These are phyloP conservation scores for Ceratorhiza oryzae-sativae DNA, from an alignment of 1,284 basidiomycete genomes.

Conservation along the genomic window DNA sequence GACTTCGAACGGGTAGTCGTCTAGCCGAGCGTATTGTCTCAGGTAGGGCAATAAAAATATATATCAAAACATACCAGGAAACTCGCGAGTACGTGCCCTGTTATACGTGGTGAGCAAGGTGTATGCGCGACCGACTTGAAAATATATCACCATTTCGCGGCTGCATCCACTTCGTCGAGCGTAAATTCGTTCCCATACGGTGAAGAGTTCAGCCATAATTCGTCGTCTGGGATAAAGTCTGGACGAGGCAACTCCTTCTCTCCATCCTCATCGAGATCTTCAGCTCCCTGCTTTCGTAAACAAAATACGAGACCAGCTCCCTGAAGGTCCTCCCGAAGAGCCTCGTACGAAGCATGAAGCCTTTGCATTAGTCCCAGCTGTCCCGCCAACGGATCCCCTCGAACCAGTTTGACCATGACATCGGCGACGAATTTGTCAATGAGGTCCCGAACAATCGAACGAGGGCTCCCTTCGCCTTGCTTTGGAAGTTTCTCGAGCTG, in stretches of 20 bases:
- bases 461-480: slow-evolving; percentile 1
- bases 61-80: slow-evolving; percentile 1
- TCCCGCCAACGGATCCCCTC: slow-evolving; percentile 21
- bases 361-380: slow-evolving; percentile 4
- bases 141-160: slow-evolving; percentile 8
- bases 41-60: neutral
- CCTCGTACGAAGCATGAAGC: neutral
- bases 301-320: slow-evolving; percentile 7
- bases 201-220: slow-evolving; percentile 6
- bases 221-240: slow-evolving; percentile 18
- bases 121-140: neutral
- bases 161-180: slow-evolving; percentile 8
- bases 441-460: slow-evolving; percentile 17
- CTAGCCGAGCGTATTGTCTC: slow-evolving; percentile 42
- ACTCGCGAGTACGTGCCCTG: slow-evolving; percentile 33
- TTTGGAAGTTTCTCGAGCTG: slow-evolving; percentile 4
- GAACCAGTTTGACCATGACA: slow-evolving; percentile 23
- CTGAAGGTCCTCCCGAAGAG: slow-evolving; percentile 16
- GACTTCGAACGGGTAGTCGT: slow-evolving; percentile 68
- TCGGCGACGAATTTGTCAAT: slow-evolving; percentile 21
- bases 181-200: slow-evolving; percentile 1
- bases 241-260: slow-evolving; percentile 31
- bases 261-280: slow-evolving; percentile 20
- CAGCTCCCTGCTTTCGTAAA: neutral
- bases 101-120: neutral